Evolutionary conservation across 2,329 filamentous ascomycete genomes (phyloP), one percentile per base, ranked within the genome.

Genomic region (Xylariomycetidae sp.): DNA sequence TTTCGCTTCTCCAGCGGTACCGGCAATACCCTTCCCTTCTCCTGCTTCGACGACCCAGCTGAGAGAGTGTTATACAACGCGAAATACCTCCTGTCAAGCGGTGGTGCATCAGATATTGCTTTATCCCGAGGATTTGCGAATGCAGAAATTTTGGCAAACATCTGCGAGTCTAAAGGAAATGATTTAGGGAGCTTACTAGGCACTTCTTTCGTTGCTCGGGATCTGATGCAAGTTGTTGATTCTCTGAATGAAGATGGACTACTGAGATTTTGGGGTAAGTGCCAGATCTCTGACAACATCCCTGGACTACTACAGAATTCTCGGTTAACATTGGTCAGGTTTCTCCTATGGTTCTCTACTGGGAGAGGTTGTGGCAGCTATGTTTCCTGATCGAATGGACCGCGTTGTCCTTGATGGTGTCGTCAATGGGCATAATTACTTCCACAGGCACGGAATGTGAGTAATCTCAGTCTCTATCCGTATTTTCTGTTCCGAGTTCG

Each of bases 311-410:
- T n/a, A n/a, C n/a, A n/a, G n/a, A n/a, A n/a, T n/a, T n/a, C n/a
- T n/a, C n/a, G n/a, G n/a, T n/a, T n/a, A n/a, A n/a, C n/a, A n/a
- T n/a, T n/a, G n/a, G n/a, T n/a, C 25, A 59, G 62, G 63, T 6
- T 46, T 59, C 36, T 66, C 62, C 2, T 67, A 67, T 33, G 64
- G 64, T 11, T 62, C 59, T 2, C 44, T 56, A 5, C 41, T 69
- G 2, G 65, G 66, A 6, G 48, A 50, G 3, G 63, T 57, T 0
- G 45, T 59, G 10, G 60, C 60, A 6, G 57, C 61, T 14, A 61
- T 69, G 57, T 66, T 65, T 36, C 65, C 64, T 1, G 58, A 66
- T 15, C 49, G 57, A 25, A 50, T 67, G 15, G 62, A 62, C 15
- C 51, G 50, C 20, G 34, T 66, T 8, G 38, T 66, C 11, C 39